A percentile compares a stretch with the other conserved stretches of the same genome.
These are phyloP conservation scores for Plasmodium chabaudi DNA, from an alignment of 169 alveolate species.

Conservation along the genomic window DNA sequence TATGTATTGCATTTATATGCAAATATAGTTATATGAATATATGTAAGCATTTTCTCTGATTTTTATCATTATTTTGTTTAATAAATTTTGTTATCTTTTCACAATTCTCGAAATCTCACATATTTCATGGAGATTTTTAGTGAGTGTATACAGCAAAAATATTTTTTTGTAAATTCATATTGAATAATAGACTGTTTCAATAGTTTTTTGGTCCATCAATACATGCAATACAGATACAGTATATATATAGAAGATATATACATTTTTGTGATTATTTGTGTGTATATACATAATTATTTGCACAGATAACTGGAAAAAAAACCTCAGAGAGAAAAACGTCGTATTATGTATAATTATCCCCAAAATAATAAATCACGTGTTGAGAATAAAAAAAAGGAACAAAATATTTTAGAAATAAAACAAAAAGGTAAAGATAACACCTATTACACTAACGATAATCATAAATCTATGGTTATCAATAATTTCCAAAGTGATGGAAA, in stretches of 20 bases:
- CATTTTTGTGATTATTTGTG: neutral
- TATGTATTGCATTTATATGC: neutral
- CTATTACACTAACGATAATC: neutral
- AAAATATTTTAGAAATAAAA: conserved; percentile 37
- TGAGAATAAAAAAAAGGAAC: conserved; percentile 24
- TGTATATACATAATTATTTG: neutral
- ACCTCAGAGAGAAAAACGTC: conserved; percentile 1
- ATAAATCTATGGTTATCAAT: neutral
- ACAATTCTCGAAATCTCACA: too few relatives aligned
- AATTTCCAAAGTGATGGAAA: conserved; percentile 12
- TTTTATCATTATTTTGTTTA: too few relatives aligned
- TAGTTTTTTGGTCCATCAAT: too few relatives aligned
- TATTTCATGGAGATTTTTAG: too few relatives aligned
- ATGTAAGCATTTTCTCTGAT: too few relatives aligned
- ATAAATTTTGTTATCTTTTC: too few relatives aligned
- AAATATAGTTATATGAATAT: neutral
- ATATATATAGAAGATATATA: neutral
- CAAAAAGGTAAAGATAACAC: conserved; percentile 26
- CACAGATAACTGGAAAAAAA: neutral
- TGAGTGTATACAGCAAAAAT: too few relatives aligned
- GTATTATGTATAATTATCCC: conserved; percentile 43
- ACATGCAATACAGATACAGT: neutral
- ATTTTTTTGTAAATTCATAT: too few relatives aligned
- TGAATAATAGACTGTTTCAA: too few relatives aligned
- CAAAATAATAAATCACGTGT: conserved; percentile 5